Percentiles rank a stretch among this genome's conserved stretches.
These are phyloP conservation scores for Yarrowia sp. DNA, from an alignment of 805 yeast genomes.

Conservation along the genomic window DNA sequence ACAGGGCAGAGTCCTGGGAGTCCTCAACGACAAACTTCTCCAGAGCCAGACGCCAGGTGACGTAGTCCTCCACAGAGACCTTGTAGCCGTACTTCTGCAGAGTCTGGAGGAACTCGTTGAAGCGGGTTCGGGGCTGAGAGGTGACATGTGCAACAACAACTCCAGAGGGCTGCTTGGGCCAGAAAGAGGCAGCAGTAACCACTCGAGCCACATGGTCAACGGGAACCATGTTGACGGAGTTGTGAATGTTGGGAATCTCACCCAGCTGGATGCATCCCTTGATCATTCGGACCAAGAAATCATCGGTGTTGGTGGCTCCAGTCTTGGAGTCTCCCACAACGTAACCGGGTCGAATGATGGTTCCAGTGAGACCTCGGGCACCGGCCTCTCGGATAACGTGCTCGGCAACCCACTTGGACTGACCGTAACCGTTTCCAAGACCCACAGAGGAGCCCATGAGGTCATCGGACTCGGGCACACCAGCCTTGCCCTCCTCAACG, in stretches of 20 bases:
- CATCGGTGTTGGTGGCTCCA: slow-evolving; percentile 95
- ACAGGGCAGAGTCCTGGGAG: slow-evolving; percentile 77
- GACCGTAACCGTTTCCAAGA: slow-evolving; percentile 92
- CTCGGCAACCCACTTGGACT: slow-evolving; percentile 97
- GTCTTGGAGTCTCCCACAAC: slow-evolving; percentile 80
- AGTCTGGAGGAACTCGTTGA: slow-evolving; percentile 68
- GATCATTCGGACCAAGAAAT: slow-evolving; percentile 87
- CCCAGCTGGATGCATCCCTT: slow-evolving; percentile 93
- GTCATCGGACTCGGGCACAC: slow-evolving; percentile 80
- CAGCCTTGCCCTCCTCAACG: slow-evolving; percentile 59
- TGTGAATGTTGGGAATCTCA: slow-evolving; percentile 75
- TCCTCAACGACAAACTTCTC: slow-evolving; percentile 75
- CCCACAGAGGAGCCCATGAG: slow-evolving; percentile 78
- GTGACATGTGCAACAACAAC: slow-evolving; percentile 91
- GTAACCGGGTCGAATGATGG: slow-evolving; percentile 93
- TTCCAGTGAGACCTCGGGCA: slow-evolving; percentile 77
- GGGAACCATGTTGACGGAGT: slow-evolving; percentile 93
- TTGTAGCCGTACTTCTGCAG: slow-evolving; percentile 70
- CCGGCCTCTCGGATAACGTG: slow-evolving; percentile 86
- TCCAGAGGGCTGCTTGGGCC: slow-evolving; percentile 56
- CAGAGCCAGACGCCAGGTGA: slow-evolving; percentile 70
- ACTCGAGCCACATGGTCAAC: slow-evolving; percentile 97
- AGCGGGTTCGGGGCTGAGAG: slow-evolving; percentile 86
- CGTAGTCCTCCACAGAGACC: slow-evolving; percentile 60
- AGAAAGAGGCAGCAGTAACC: slow-evolving; percentile 75